phyloP scores from a whole-genome alignment of 768 basidiomycete genomes.

The Roridomyces roridus region DNA sequence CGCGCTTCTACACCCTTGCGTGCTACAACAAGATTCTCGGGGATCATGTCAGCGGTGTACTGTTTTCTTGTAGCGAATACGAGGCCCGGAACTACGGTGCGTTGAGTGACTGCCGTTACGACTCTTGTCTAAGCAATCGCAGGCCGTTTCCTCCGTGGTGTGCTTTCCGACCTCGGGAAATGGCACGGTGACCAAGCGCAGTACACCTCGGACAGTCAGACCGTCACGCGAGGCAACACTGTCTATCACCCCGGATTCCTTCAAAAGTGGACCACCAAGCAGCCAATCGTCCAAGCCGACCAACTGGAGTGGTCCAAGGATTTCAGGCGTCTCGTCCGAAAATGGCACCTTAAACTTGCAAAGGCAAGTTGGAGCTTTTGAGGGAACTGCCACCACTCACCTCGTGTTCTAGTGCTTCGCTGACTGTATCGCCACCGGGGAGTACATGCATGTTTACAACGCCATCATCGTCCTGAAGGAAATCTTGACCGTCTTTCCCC shows the following conservation, averaged over 20 bases:
- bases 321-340: constrained; percentile 74
- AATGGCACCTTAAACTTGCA: constrained; percentile 83
- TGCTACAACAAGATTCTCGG: constrained; percentile 90
- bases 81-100: constrained; percentile 94
- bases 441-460: constrained; percentile 98
- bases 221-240: constrained; percentile 64
- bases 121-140: neutral
- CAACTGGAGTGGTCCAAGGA: constrained; percentile 67
- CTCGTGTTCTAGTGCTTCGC: constrained; percentile 63
- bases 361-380: constrained; percentile 50
- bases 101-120: constrained; percentile 20
- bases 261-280: constrained; percentile 52
- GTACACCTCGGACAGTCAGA: constrained; percentile 76
- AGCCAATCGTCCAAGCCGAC: constrained; percentile 49
- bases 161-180: constrained; percentile 76
- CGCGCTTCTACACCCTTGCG: constrained; percentile 84
- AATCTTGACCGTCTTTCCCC: constrained; percentile 87
- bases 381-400: neutral
- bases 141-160: constrained; percentile 88
- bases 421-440: constrained; percentile 83
- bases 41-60: constrained; percentile 80
- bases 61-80: constrained; percentile 95
- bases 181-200: constrained; percentile 83
- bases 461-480: constrained; percentile 94
- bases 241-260: constrained; percentile 75